Evolutionary conservation across 495 filamentous ascomycete species (phyloP), one percentile per base, ranked within the genome.

Genomic region (Trichoderma asperelloides): DNA sequence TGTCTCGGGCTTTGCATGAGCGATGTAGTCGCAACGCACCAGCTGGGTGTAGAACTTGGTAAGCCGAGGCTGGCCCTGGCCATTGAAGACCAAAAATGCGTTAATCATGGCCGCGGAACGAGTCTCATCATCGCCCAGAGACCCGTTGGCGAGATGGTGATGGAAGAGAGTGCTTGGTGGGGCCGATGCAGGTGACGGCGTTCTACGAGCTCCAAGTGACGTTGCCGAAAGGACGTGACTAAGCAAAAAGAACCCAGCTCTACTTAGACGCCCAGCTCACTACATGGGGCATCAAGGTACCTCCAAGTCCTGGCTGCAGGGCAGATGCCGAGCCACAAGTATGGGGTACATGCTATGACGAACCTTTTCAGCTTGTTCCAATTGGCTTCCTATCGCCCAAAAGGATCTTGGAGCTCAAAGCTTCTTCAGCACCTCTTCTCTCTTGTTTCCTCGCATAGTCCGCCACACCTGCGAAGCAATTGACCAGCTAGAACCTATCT

Each of bases 31-130:
- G 45, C 57, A 60, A 76, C 83, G 62, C 77, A 97, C 95, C 64
- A 99, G 89, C 74, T 98, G 94, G 15, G 95, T 97, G 77, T 99
- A 99, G 83, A 99, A 99, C 73, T 97, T 98, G 68, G 94, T 98
- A 68, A 99, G 85, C 40, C 95, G 90, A 18, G 95, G 94, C 74
- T 98, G 93, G 68, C 95, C 95, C 68, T 91, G 90, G 77, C 97
- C 96, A 76, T 99, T 99, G 84, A 99, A 99, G 74, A 99, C 93
- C 49, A 99, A 84, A 64, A 99, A 92, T 41, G 95, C 95, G 84
- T 97, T 99, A 79, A 99, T 98, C 95, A 99, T 98, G 67, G 68
- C 76, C 72, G 72, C 28, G 16, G 28, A 43, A 30, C 12, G 37
- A 49, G 40, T 1, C 21, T 65, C 64, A 28, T 65, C 40, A 51